These are phyloP conservation scores for Candida manassasensis DNA, from an alignment of 805 yeast genomes.

Conservation along the genomic window DNA sequence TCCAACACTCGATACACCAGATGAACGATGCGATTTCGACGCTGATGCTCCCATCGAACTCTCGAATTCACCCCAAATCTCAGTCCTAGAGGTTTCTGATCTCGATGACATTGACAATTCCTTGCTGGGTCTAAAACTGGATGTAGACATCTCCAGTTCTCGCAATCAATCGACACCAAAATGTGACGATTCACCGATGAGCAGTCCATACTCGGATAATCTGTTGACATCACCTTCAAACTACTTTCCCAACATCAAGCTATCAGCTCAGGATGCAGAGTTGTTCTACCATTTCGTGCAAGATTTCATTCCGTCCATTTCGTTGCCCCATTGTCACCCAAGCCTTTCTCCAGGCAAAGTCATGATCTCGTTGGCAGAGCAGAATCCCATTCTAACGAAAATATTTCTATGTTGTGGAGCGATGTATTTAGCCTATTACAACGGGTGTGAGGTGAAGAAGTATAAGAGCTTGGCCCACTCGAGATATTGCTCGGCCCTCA, in stretches of 20 bases:
- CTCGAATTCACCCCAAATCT: no score
- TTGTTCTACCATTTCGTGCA: constrained; percentile 4
- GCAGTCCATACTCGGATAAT: background rate
- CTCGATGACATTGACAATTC: no score
- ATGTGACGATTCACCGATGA: no score
- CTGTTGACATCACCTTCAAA: constrained; percentile 2
- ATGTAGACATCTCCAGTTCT: no score
- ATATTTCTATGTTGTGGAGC: constrained; percentile 7
- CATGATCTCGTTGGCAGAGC: constrained; percentile 2
- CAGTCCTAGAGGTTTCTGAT: no score
- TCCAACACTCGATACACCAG: no score
- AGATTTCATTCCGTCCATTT: constrained; percentile 5
- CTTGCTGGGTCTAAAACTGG: no score
- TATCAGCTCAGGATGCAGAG: constrained; percentile 6
- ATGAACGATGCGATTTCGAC: no score
- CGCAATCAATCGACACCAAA: no score
- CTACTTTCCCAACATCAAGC: constrained; percentile 3
- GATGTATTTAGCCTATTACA: constrained; percentile 4
- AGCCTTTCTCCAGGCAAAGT: constrained; percentile 3
- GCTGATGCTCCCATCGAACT: no score
- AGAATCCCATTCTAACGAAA: constrained; percentile 3
- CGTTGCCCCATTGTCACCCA: constrained; percentile 7
- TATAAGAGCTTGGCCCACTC: constrained; percentile 5
- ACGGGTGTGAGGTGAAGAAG: background rate
- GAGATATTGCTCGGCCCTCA: constrained; percentile 4